These are phyloP conservation scores for Astrocystis sublimbata DNA, from an alignment of 495 filamentous ascomycete genomes.

Conservation along the genomic window DNA sequence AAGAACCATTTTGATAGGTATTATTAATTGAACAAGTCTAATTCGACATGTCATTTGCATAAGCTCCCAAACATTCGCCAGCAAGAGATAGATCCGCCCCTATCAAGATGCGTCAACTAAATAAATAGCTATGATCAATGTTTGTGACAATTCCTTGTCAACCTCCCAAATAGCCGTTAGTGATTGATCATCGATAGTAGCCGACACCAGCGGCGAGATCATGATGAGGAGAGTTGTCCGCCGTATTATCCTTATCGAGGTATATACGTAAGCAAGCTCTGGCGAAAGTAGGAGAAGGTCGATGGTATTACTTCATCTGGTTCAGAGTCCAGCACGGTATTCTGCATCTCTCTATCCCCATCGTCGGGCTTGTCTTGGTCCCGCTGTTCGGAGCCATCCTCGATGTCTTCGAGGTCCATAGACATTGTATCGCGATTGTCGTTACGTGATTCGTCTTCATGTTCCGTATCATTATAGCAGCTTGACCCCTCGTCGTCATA, in stretches of 20 bases:
- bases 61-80: too few relatives aligned
- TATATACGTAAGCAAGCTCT: not conserved
- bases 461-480: not conserved
- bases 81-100: too few relatives aligned
- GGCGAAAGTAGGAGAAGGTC: not conserved
- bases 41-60: too few relatives aligned
- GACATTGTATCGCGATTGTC: not conserved
- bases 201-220: too few relatives aligned
- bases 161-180: not conserved
- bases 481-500: not conserved
- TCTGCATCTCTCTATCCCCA: conserved; percentile 2
- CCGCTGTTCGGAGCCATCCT: not conserved
- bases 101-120: too few relatives aligned
- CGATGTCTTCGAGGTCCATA: not conserved
- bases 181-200: not conserved
- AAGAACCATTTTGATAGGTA: too few relatives aligned
- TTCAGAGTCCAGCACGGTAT: not conserved
- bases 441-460: not conserved
- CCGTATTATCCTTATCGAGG: not conserved
- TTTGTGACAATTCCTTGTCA: too few relatives aligned
- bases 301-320: not conserved
- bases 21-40: too few relatives aligned
- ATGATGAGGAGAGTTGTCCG: too few relatives aligned
- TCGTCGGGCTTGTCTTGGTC: not conserved
- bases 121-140: too few relatives aligned